Evolutionary conservation across 805 yeast genomes (phyloP), one percentile per base, ranked within the genome.

Genomic region (Teunomyces lycoperdinae): DNA sequence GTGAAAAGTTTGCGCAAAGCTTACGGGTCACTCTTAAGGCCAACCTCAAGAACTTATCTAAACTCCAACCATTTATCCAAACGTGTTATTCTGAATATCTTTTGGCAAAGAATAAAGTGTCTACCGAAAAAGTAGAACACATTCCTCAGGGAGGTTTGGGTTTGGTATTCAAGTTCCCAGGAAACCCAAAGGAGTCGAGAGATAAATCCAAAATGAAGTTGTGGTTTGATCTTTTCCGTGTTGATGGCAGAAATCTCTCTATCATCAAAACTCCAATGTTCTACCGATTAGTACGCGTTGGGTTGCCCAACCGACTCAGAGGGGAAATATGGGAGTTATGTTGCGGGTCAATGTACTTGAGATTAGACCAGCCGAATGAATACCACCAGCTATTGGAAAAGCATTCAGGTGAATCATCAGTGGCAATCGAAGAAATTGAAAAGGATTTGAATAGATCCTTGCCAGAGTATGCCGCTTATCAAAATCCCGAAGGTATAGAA

Each of bases 291-390:
- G 78, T 94, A 7, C 76, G 97, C 44, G 94, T 91, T 11, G 98
- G 99, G 0, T 75, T 94, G 20, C 98, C 98, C n/a, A 92, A 92
- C 61, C 77, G 95, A 50, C 72, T 94, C 46, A 78, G 99, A 55
- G 99, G 99, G 33, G 99, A 94, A 61, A 73, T 94, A 10, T 94
- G 99, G 99, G 99, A 94, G 64, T 69, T 89, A 46, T 81, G 89
- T 45, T 81, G 89, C 39, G 99, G 99, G 3, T 84, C 96, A 0
- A 82, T 90, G 74, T 89, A 81, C 60, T 60, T 80, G 45, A 74
- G 98, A 44, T 78, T 83, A 58, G 80, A 80, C 45, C 74, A 85
- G 57, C 76, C 75, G 9, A 79, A 77, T 0, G 81, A 79, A 41
- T 94, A 91, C 64, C 62, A 72, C 38, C 64, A 68, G 29, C 54